Evolutionary conservation across 257 asterid genomes (phyloP).

Genomic region (Rubia yunnanensis): DNA sequence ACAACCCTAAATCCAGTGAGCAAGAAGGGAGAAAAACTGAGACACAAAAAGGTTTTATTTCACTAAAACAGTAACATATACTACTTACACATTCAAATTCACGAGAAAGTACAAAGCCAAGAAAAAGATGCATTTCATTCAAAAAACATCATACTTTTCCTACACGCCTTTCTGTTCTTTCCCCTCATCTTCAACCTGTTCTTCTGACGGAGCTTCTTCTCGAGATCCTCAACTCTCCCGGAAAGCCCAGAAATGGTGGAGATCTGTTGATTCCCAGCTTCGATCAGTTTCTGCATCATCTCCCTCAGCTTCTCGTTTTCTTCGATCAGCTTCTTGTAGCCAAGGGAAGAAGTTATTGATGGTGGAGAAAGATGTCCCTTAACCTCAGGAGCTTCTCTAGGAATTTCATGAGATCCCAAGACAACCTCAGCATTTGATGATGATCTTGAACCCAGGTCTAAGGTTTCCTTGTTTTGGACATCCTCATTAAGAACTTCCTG

Average conservation of each 20-base stretch:
- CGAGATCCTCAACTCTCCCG: slow-evolving; percentile 51
- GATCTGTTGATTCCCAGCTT: slow-evolving; percentile 49
- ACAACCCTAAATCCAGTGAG: too few relatives aligned
- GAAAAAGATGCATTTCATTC: neutral
- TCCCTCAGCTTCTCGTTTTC: slow-evolving; percentile 57
- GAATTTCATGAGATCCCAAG: slow-evolving; percentile 5
- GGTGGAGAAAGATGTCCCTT: slow-evolving; percentile 6
- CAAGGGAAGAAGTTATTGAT: slow-evolving; percentile 8
- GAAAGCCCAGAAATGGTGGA: slow-evolving; percentile 44
- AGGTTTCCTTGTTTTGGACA: neutral
- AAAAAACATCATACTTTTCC: slow-evolving; percentile 8
- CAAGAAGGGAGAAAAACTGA: neutral
- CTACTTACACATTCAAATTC: neutral
- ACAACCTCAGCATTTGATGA: neutral
- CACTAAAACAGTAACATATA: neutral
- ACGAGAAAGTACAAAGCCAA: neutral
- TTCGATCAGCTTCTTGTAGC: slow-evolving; percentile 32
- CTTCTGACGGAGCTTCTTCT: slow-evolving; percentile 42
- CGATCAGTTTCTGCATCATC: slow-evolving; percentile 48
- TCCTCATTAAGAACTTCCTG: slow-evolving; percentile 7
- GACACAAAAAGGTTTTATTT: neutral
- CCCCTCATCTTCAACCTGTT: slow-evolving; percentile 40
- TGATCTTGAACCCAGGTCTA: neutral
- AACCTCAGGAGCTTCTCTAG: neutral
- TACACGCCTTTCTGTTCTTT: slow-evolving; percentile 7